Evolutionary conservation across 2,329 filamentous ascomycete species (phyloP).

Genomic region (Hypoxylon sp.): DNA sequence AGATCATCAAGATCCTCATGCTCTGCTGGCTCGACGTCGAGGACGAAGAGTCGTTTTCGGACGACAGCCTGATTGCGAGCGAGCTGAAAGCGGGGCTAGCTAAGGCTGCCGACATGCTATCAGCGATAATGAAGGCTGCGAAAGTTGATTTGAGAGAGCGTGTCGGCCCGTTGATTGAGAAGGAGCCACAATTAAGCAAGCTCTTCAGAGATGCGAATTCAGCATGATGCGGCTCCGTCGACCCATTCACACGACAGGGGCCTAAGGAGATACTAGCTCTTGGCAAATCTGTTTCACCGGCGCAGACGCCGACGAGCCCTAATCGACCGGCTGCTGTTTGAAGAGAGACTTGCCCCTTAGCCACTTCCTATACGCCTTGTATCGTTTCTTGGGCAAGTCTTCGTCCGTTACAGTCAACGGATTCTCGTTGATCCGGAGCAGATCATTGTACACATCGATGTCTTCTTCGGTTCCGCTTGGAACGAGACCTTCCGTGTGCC

Average conservation of each 20-base stretch:
- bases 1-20: conserved; percentile 72
- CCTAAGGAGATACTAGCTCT: conserved; percentile 28
- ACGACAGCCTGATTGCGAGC: conserved; percentile 22
- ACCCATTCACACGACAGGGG: not conserved
- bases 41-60: conserved; percentile 50
- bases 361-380: conserved; percentile 97
- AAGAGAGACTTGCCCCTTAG: conserved; percentile 94
- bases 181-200: conserved; percentile 52
- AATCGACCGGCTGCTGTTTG: conserved; percentile 82
- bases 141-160: conserved; percentile 49
- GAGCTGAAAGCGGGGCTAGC: conserved; percentile 53
- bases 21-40: conserved; percentile 72
- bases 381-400: conserved; percentile 90
- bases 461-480: conserved; percentile 71
- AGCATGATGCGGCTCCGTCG: not conserved
- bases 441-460: conserved; percentile 78
- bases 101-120: conserved; percentile 53
- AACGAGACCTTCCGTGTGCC: conserved; percentile 68
- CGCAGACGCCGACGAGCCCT: conserved; percentile 48
- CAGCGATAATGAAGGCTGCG: conserved; percentile 51
- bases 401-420: conserved; percentile 89
- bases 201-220: conserved; percentile 50
- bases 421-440: conserved; percentile 82
- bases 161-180: conserved; percentile 53
- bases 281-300: conserved; percentile 44